Conservation (phyloP, 768 basidiomycete genomes). For the Clitopilus hobsonii region DNA sequence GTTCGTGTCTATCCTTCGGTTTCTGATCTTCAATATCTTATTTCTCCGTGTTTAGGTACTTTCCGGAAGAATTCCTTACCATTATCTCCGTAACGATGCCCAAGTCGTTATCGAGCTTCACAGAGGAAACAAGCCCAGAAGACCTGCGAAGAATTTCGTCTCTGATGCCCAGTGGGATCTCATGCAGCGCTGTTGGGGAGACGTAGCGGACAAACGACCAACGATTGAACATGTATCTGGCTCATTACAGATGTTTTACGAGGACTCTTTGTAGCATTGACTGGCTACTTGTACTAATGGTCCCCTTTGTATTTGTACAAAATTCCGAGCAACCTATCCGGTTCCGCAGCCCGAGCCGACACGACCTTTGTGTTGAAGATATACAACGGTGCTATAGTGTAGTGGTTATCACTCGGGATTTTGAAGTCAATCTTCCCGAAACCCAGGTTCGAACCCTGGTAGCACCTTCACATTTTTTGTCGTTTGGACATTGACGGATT, state of each 20-base stretch:
- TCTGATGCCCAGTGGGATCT: constrained; percentile 35
- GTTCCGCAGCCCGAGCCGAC: neutral
- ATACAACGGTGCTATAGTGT: constrained; percentile 2
- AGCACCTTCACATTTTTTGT: neutral
- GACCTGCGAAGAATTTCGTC: constrained; percentile 31
- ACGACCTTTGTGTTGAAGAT: neutral
- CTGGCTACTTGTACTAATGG: neutral
- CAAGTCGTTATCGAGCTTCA: constrained; percentile 39
- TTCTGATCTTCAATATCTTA: neutral
- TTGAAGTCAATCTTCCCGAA: neutral
- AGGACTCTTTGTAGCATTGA: neutral
- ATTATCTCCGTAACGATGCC: constrained; percentile 30
- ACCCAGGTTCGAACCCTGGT: constrained; percentile 5
- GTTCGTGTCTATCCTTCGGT: constrained; percentile 12
- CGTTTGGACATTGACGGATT: neutral
- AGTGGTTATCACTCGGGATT: constrained; percentile 5
- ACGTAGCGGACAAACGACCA: constrained; percentile 25
- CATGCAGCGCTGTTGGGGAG: constrained; percentile 37
- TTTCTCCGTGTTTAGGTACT: constrained; percentile 23
- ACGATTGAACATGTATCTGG: constrained; percentile 17
- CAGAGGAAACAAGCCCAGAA: constrained; percentile 33
- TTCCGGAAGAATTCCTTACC: constrained; percentile 37
- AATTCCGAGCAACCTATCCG: no score
- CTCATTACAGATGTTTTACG: constrained; percentile 8
- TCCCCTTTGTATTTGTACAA: neutral